These are phyloP conservation scores for Cutaneotrichosporon daszewskae DNA, from an alignment of 1,284 basidiomycete species.

Conservation along the genomic window DNA sequence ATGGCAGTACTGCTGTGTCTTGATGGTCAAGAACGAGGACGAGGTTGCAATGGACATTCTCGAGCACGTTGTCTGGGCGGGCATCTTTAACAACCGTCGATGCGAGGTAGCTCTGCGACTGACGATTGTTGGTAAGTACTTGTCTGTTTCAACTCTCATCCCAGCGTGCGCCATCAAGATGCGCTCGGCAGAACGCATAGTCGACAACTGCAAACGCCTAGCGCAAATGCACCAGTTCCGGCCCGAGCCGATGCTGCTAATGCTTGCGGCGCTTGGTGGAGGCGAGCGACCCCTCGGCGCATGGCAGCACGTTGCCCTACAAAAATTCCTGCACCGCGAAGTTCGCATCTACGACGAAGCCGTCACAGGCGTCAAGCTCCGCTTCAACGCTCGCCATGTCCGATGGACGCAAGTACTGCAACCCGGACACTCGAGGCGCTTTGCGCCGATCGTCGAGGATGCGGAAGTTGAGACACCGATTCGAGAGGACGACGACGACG, in stretches of 20 bases:
- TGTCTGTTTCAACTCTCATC: background rate
- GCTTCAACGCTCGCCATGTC: conserved; percentile 14
- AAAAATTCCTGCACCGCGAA: conserved; percentile 76
- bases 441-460: conserved; percentile 18
- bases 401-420: conserved; percentile 41
- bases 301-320: conserved; percentile 67
- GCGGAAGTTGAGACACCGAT: background rate
- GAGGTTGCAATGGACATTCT: conserved; percentile 72
- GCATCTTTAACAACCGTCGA: conserved; percentile 62
- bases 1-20: conserved; percentile 71
- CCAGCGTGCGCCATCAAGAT: conserved; percentile 65
- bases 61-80: conserved; percentile 69
- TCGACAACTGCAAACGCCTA: conserved; percentile 51
- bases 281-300: conserved; percentile 62
- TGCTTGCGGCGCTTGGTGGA: conserved; percentile 60
- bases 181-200: conserved; percentile 56
- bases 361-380: conserved; percentile 55
- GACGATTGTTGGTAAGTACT: conserved; percentile 61
- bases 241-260: conserved; percentile 58
- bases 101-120: conserved; percentile 66
- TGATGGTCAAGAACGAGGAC: conserved; percentile 59
- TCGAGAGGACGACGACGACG: conserved; percentile 1
- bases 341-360: conserved; percentile 61
- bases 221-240: conserved; percentile 73
- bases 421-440: conserved; percentile 18